Conservation (phyloP, 2,329 filamentous ascomycete species). For the Pyricularia grisea region DNA sequence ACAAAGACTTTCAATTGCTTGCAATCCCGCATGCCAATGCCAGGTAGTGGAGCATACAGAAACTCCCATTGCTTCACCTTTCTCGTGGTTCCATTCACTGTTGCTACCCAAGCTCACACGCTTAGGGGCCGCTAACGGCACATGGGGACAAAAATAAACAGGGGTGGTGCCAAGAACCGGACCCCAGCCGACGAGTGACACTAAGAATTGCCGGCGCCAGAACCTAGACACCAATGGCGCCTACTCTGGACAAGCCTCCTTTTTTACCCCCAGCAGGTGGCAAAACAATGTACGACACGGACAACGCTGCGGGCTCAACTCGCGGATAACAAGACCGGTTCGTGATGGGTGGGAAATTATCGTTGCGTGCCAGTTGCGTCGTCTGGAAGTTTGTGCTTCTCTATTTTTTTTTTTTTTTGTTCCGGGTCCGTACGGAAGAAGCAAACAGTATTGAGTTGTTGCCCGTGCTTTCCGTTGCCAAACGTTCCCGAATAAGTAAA, state of each 20-base stretch:
- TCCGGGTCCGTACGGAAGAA: not conserved
- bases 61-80: not conserved
- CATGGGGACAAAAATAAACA: not conserved
- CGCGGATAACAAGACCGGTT: not conserved
- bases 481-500: not conserved
- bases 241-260: not conserved
- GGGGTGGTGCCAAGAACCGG: not conserved
- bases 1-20: not conserved
- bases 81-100: not conserved
- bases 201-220: not conserved
- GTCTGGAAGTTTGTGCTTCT: not conserved
- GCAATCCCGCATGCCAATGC: not conserved
- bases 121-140: not conserved
- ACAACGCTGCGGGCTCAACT: not conserved
- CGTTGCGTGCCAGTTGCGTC: not conserved
- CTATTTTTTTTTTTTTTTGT: not conserved
- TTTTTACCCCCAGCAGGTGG: not conserved
- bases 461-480: not conserved
- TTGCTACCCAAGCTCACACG: not conserved
- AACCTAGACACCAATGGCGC: not conserved
- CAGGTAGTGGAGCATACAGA: not conserved
- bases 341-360: not conserved
- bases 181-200: not conserved
- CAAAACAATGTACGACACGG: not conserved
- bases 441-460: not conserved